phyloP scores from a whole-genome alignment of 2,329 filamentous ascomycete species.

The Penicillium sp. region DNA sequence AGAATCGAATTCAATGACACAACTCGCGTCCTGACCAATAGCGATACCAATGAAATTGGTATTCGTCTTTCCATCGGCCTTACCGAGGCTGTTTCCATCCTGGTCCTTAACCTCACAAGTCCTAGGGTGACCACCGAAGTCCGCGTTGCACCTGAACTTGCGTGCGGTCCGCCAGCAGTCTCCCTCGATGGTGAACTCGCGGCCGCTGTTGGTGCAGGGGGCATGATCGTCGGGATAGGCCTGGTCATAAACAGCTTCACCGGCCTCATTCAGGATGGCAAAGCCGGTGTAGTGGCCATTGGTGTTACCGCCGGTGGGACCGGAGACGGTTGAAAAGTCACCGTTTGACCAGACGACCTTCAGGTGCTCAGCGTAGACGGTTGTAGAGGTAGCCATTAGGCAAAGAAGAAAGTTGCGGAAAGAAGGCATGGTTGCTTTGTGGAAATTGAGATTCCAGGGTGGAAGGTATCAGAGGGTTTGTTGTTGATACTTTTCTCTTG shows the following conservation, averaged over 20 bases:
- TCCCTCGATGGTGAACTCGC: slow-evolving; percentile 17
- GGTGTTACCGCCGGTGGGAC: slow-evolving; percentile 11
- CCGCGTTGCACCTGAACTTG: slow-evolving; percentile 14
- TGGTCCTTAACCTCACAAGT: slow-evolving; percentile 15
- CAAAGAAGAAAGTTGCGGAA: slow-evolving; percentile 8
- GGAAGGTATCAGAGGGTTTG: background rate
- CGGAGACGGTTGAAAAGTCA: slow-evolving; percentile 15
- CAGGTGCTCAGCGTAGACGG: slow-evolving; percentile 13
- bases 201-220: slow-evolving; percentile 12
- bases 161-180: slow-evolving; percentile 15
- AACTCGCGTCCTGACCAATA: slow-evolving; percentile 15
- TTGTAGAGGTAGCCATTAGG: slow-evolving; percentile 10
- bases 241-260: slow-evolving; percentile 15
- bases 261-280: slow-evolving; percentile 13
- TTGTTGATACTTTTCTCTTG: background rate
- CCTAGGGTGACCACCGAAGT: slow-evolving; percentile 14
- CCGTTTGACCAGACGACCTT: slow-evolving; percentile 14
- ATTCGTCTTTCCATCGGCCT: slow-evolving; percentile 9
- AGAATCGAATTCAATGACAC: slow-evolving; percentile 15
- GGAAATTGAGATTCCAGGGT: background rate
- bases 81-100: slow-evolving; percentile 12
- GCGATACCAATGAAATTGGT: slow-evolving; percentile 16
- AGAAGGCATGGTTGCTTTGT: slow-evolving; percentile 8
- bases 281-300: slow-evolving; percentile 15
- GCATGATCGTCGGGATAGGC: slow-evolving; percentile 11